phyloP scores from a whole-genome alignment of 2,329 filamentous ascomycete genomes.

The Colletotrichum gigasporum region DNA sequence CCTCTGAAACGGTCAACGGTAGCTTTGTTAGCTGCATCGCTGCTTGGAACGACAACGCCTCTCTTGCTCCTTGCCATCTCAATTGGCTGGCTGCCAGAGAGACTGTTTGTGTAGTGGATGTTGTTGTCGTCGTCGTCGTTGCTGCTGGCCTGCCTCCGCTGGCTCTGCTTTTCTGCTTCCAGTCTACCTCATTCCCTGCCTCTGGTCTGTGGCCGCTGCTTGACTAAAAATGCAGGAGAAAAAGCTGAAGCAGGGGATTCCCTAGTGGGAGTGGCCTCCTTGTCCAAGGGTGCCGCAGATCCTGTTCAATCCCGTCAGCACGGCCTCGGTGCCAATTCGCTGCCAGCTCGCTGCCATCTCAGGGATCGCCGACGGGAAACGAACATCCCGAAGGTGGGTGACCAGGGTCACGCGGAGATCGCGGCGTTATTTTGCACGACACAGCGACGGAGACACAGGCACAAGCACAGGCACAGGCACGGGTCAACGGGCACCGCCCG shows the following conservation, averaged over 20 bases:
- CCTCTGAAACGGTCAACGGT: constrained; percentile 17
- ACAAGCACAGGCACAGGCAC: too few relatives aligned
- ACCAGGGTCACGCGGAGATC: constrained; percentile 8
- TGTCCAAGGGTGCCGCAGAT: constrained; percentile 5
- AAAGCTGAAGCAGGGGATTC: not conserved
- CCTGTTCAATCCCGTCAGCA: constrained; percentile 22
- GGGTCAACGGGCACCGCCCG: not conserved
- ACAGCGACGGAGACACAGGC: too few relatives aligned
- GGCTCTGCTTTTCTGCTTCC: not conserved
- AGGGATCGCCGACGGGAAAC: constrained; percentile 22
- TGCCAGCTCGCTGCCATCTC: constrained; percentile 9
- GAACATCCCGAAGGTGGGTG: constrained; percentile 12
- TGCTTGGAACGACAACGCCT: constrained; percentile 7
- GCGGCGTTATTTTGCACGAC: constrained; percentile 5
- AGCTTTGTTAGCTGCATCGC: not conserved
- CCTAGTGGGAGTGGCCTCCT: not conserved
- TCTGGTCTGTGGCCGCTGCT: too few relatives aligned
- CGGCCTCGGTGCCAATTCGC: constrained; percentile 19
- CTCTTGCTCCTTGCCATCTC: not conserved
- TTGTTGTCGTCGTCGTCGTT: not conserved
- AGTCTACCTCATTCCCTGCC: too few relatives aligned
- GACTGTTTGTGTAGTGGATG: not conserved
- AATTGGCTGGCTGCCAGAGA: not conserved
- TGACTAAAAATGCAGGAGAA: too few relatives aligned
- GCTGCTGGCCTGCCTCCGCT: not conserved